These are phyloP conservation scores for Phellinidium pouzarii DNA, from an alignment of 1,284 basidiomycete species.

Conservation along the genomic window DNA sequence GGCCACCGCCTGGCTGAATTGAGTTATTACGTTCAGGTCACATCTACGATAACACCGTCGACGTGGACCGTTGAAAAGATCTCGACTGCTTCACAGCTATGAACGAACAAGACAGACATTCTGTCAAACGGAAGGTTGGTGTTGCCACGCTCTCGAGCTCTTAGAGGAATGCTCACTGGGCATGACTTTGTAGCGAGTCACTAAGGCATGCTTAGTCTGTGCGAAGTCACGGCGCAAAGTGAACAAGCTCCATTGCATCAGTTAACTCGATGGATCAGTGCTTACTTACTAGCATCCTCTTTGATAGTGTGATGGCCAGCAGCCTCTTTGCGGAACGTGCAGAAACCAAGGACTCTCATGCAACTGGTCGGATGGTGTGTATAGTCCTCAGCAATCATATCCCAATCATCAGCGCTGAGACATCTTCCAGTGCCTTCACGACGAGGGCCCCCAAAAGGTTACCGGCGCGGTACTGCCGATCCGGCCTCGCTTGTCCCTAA, in stretches of 20 bases:
- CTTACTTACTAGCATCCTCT: not conserved
- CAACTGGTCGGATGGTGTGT: constrained; percentile 15
- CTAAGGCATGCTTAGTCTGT: constrained; percentile 19
- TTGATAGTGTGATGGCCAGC: constrained; percentile 17
- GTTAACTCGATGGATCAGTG: too few species aligned
- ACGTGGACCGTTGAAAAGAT: not conserved
- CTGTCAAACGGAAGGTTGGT: constrained; percentile 14
- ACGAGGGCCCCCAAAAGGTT: constrained; percentile 17
- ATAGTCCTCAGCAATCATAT: not conserved
- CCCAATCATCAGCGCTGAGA: not conserved
- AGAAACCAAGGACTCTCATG: constrained; percentile 12
- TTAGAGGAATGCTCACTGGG: not conserved
- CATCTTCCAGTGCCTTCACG: constrained; percentile 12
- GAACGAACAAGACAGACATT: constrained; percentile 6
- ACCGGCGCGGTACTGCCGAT: constrained; percentile 17
- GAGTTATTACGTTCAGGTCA: not conserved
- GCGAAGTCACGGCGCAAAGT: constrained; percentile 19
- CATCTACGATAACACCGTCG: not conserved
- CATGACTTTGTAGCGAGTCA: constrained; percentile 14
- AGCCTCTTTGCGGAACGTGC: constrained; percentile 19
- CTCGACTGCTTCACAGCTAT: not conserved
- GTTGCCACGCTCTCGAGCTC: not conserved
- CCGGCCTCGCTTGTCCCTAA: constrained; percentile 17
- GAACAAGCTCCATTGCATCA: not conserved
- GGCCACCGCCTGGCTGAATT: not conserved